Conservation (phyloP, 2,329 filamentous ascomycete genomes). For the Sporothrix brasiliensis region DNA sequence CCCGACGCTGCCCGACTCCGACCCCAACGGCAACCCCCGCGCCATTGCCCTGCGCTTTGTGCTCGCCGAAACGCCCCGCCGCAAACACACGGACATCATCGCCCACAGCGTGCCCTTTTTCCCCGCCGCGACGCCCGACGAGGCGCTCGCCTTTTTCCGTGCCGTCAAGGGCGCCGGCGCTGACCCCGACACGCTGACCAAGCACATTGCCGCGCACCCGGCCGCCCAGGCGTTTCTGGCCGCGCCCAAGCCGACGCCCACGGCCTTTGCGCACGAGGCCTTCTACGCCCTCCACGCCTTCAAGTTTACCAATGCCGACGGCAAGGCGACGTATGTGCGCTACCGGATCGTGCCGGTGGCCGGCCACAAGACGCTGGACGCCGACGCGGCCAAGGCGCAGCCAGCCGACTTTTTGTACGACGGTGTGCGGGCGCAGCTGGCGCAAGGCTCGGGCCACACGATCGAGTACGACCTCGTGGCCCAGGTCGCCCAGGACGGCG, state of each 20-base stretch:
- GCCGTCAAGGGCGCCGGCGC: conserved; percentile 45
- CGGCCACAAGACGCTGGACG: conserved; percentile 47
- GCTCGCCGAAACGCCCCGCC: conserved; percentile 45
- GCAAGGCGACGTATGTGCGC: conserved; percentile 50
- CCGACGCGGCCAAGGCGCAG: conserved; percentile 46
- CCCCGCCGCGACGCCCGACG: conserved; percentile 55
- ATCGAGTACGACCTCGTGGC: conserved; percentile 53
- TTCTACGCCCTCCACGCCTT: conserved; percentile 57
- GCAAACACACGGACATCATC: conserved; percentile 60
- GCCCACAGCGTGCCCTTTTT: conserved; percentile 57
- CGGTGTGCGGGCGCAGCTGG: conserved; percentile 48
- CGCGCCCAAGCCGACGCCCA: conserved; percentile 54
- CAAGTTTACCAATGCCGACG: conserved; percentile 47
- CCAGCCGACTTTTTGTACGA: conserved; percentile 53
- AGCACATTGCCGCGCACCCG: conserved; percentile 52
- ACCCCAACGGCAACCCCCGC: conserved; percentile 52
- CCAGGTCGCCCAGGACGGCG: conserved; percentile 47
- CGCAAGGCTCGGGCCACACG: conserved; percentile 34
- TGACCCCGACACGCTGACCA: conserved; percentile 44
- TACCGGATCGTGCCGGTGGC: conserved; percentile 54
- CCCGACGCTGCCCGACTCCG: conserved; percentile 54
- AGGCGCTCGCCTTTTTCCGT: conserved; percentile 55
- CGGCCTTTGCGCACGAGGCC: conserved; percentile 52
- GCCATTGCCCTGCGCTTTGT: conserved; percentile 55
- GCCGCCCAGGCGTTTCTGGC: conserved; percentile 52